Evolutionary conservation across 2,329 filamentous ascomycete genomes (phyloP), one percentile per base, ranked within the genome.

Genomic region (Cercospora janseana): DNA sequence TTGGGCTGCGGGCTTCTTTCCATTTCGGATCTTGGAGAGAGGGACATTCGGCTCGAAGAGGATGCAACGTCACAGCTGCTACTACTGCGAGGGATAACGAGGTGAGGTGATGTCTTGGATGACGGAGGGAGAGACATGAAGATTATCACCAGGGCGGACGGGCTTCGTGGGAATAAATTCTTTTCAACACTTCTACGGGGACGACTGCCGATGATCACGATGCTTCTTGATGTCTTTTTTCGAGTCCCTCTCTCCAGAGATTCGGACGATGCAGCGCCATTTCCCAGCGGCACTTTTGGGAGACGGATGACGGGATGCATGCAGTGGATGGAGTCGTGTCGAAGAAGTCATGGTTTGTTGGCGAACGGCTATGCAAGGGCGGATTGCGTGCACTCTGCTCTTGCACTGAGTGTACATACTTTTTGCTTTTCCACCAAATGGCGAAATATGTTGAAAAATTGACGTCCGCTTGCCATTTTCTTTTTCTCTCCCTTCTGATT

Each of bases 161-260:
- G n/a, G 47, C 48, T 52, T 55, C 32, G 40, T 51, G 46, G 28
- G 31, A n/a, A n/a, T n/a, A n/a, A n/a, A n/a, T n/a, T n/a, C n/a
- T n/a, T 23, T 37, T 26, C 27, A 27, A n/a, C n/a, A n/a, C n/a
- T n/a, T n/a, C 46, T 43, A 43, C 23, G 24, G 27, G 24, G 35
- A 34, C 8, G 31, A n/a, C 48, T 46, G 41, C 21, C 34, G 41
- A n/a, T 29, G 49, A 34, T 37, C 31, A 37, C 15, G 27, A 15
- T 49, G n/a, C n/a, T n/a, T n/a, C n/a, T n/a, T n/a, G n/a, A n/a
- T n/a, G n/a, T 32, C 35, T 42, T 32, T 41, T 42, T 35, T 49
- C 46, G 32, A 41, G 23, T 29, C 31, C 32, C 48, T 52, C 49
- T 52, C 45, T 20, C 31, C 29, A 40, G 31, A 44, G n/a, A n/a